A percentile compares a stretch with the other conserved stretches of the same genome.
Conservation (phyloP, 1,284 basidiomycete genomes). For the Veloboletus limbatus region DNA sequence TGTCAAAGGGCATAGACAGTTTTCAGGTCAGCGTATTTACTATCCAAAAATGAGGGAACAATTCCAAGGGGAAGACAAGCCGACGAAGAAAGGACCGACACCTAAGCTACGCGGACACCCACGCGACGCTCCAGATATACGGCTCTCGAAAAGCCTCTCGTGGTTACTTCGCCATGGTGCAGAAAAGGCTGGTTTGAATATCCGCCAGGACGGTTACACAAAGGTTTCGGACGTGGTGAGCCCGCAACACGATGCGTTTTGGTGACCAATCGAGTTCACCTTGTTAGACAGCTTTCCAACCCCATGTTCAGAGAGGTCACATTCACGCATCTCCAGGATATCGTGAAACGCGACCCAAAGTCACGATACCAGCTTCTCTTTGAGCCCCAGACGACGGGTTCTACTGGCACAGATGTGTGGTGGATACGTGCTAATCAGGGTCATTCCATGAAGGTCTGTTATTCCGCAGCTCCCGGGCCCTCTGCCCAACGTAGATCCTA, state of each 20-base stretch:
- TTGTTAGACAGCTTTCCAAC: constrained; percentile 44
- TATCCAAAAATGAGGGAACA: constrained; percentile 16
- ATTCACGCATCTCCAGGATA: constrained; percentile 57
- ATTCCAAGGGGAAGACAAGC: constrained; percentile 5
- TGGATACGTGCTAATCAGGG: constrained; percentile 96
- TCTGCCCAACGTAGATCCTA: constrained; percentile 26
- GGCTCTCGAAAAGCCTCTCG: constrained; percentile 59
- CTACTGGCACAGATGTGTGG: constrained; percentile 47
- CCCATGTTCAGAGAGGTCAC: constrained; percentile 54
- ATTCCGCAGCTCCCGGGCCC: background rate
- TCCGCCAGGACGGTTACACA: constrained; percentile 68
- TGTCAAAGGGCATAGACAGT: background rate
- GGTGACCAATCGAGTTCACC: constrained; percentile 5
- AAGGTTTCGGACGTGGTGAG: constrained; percentile 59
- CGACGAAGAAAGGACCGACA: constrained; percentile 14
- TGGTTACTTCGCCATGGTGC: constrained; percentile 74
- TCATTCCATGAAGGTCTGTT: constrained; percentile 74
- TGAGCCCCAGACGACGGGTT: constrained; percentile 47
- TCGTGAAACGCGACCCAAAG: constrained; percentile 78
- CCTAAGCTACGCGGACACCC: constrained; percentile 29
- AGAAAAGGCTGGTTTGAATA: constrained; percentile 51
- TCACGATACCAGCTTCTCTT: constrained; percentile 70
- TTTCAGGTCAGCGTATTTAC: constrained; percentile 5
- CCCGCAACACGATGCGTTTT: constrained; percentile 1
- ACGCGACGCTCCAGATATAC: constrained; percentile 23